These are phyloP conservation scores for Lachnellula subtilissima DNA, from an alignment of 2,329 filamentous ascomycete species.

Conservation along the genomic window DNA sequence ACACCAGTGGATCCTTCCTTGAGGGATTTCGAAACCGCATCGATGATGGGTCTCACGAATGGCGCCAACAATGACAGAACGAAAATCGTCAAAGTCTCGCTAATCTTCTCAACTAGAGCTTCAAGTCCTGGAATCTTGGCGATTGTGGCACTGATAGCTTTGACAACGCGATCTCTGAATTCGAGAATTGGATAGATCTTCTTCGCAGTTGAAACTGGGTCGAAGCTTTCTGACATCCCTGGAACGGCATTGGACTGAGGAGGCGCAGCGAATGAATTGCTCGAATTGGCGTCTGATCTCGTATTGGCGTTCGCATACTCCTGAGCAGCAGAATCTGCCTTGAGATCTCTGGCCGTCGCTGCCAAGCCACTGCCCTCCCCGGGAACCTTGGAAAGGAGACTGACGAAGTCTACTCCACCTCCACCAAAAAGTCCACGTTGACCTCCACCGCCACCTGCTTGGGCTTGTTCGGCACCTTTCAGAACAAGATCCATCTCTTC, in stretches of 20 bases:
- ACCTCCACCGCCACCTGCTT: constrained; percentile 34
- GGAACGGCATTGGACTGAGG: constrained; percentile 49
- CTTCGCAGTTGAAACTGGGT: constrained; percentile 68
- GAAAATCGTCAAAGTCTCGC: constrained; percentile 87
- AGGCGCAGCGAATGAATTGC: constrained; percentile 21
- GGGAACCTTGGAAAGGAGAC: constrained; percentile 71
- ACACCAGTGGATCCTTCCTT: constrained; percentile 78
- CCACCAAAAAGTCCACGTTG: constrained; percentile 33
- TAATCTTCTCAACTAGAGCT: constrained; percentile 86
- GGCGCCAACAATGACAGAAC: constrained; percentile 86
- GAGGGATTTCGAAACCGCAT: constrained; percentile 74
- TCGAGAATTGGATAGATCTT: constrained; percentile 93
- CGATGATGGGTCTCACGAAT: constrained; percentile 88
- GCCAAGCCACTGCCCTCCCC: constrained; percentile 62
- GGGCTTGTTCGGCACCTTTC: constrained; percentile 56
- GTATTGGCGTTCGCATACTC: constrained; percentile 50
- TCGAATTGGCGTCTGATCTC: constrained; percentile 30
- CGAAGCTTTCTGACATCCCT: constrained; percentile 71
- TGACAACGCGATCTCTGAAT: constrained; percentile 92
- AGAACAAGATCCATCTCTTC: constrained; percentile 74
- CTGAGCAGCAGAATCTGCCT: constrained; percentile 57
- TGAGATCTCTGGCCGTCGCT: constrained; percentile 58
- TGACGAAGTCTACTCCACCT: constrained; percentile 57
- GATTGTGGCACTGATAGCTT: constrained; percentile 76
- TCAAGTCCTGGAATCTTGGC: constrained; percentile 90